phyloP scores from a whole-genome alignment of 1,284 basidiomycete genomes.

The Phaffia rhodozyma region DNA sequence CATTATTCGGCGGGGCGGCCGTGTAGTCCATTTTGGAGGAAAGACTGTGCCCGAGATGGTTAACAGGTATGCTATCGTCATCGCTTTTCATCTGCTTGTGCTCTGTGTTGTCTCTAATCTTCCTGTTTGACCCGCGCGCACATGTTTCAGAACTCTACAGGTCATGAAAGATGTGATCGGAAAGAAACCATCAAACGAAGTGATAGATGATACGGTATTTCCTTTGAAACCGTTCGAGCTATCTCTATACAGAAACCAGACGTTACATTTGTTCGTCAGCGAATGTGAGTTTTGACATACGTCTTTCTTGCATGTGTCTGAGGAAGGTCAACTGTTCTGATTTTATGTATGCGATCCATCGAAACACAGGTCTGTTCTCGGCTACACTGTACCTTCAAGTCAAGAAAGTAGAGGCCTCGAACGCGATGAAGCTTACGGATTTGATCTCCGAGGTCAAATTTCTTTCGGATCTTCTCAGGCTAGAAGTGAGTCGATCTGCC shows the following conservation, averaged over 20 bases:
- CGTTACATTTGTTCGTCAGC: slow-evolving; percentile 6
- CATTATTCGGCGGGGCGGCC: slow-evolving; percentile 3
- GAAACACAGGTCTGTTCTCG: not conserved
- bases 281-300: slow-evolving; percentile 1
- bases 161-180: slow-evolving; percentile 10
- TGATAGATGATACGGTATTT: slow-evolving; percentile 9
- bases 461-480: slow-evolving; percentile 10
- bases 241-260: slow-evolving; percentile 10
- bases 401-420: not conserved
- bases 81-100: not conserved
- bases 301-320: not conserved
- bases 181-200: not conserved
- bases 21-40: slow-evolving; percentile 11
- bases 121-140: too few relatives aligned
- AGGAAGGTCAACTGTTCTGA: too few relatives aligned
- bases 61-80: not conserved
- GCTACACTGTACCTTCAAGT: slow-evolving; percentile 9
- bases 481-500: slow-evolving; percentile 7
- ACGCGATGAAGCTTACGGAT: slow-evolving; percentile 1
- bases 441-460: slow-evolving; percentile 5
- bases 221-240: slow-evolving; percentile 11
- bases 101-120: too few relatives aligned
- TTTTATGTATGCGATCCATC: too few relatives aligned
- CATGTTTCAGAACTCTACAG: not conserved
- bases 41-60: slow-evolving; percentile 1